Evolutionary conservation across 1,284 basidiomycete genomes (phyloP), one percentile per base, ranked within the genome.

Genomic region (Cryptococcus depauperatus): DNA sequence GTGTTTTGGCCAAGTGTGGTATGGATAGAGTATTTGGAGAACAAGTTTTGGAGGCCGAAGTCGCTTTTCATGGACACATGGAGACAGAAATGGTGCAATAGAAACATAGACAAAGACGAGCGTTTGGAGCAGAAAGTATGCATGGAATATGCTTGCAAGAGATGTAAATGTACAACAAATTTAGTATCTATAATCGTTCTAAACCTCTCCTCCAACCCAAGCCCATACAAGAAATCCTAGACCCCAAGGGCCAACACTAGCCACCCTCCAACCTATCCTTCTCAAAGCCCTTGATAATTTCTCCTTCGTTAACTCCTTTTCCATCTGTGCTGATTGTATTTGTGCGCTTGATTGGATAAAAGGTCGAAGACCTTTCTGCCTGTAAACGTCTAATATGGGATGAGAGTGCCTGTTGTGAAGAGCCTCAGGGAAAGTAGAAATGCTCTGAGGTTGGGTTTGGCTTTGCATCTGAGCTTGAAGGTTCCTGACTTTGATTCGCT

Each of bases 171-270:
- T 16, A 5, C 11, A 13, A 16, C 16, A 13, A 16, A 30, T 30
- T 30, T 30, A 16, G 11, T 13, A 16, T 16, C 3, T 4, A 13
- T 30, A 16, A 30, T 30, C 13, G 16, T 30, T 22, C 27, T 28
- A 70, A 5, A 71, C 60, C 46, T 71, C 69, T 13, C 69, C 69
- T 13, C 69, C 69, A 5, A 70, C 61, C 63, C 65, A 71, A 4
- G 69, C 64, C 60, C 64, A 71, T 10, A 67, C 58, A 18, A 71
- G 43, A 46, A 71, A 71, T 7, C 66, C 68, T n/a, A 66, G 51
- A 4, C 68, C 68, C 69, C 69, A 71, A 3, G 69, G 69, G 7
- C 65, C 66, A 8, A 71, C 67, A 11, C 59, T 59, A 1, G 66
- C 64, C 23, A 71, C 35, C 27, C 66, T 56, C 64, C 66, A 69